phyloP scores from a whole-genome alignment of 169 alveolate species.

The Perkinsus olseni region DNA sequence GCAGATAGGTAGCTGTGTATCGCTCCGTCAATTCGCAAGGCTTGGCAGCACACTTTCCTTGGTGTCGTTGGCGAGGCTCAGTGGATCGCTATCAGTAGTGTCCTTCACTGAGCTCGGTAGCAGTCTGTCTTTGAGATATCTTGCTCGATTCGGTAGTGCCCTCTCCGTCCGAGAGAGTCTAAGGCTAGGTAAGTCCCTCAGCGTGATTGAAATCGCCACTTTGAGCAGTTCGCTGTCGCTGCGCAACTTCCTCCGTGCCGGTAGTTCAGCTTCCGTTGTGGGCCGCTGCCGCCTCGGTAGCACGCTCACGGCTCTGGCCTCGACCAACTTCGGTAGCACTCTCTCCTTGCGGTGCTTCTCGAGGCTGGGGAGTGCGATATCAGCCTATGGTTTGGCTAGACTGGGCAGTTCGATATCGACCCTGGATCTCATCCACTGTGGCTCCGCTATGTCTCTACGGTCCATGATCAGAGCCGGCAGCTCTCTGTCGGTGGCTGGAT shows the following conservation, averaged over 20 bases:
- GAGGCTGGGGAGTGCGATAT: neutral
- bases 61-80: neutral
- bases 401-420: neutral
- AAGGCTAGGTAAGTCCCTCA: neutral
- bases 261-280: neutral
- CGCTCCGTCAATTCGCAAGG: neutral
- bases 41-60: neutral
- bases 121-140: neutral
- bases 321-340: neutral
- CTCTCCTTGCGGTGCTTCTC: neutral
- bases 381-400: neutral
- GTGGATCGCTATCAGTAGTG: neutral
- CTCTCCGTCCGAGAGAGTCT: neutral
- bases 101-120: neutral
- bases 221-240: neutral
- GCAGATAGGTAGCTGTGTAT: neutral
- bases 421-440: neutral
- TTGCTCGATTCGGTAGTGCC: neutral
- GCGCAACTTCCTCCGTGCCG: neutral
- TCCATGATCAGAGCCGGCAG: neutral
- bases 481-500: neutral
- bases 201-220: neutral
- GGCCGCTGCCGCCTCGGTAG: neutral
- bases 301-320: neutral
- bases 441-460: neutral